Base-by-base conservation (phyloP, 2,329 filamentous ascomycete species). In the Moelleriella libera region DNA sequence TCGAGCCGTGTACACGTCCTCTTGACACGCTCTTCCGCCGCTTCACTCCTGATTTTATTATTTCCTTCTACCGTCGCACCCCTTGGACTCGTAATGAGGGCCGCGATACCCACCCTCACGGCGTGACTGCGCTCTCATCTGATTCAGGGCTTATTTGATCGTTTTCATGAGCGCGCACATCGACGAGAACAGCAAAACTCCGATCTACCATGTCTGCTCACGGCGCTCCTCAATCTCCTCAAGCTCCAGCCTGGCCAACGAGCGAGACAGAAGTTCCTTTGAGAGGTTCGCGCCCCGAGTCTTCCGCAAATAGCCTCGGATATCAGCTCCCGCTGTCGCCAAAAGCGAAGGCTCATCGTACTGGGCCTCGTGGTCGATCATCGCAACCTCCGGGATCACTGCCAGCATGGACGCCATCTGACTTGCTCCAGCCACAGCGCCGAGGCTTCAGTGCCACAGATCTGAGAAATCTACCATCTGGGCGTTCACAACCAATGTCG, bases 371-470 rank as follows among this genome's bases (percentile, higher is more conserved):
- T 63, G 63, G 57, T 49, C 58, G 56, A 51, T 50, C 54, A 49
- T 54, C 60, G 50, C 54, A 54, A 45, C 46, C 59, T 47, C 51
- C 57, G 44, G 57, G 50, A 43, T 55, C 53, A 42, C 46, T 60
- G 52, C 57, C 58, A 31, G 52, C 61, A 46, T 73, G 71, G 65
- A 68, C 68, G 50, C 62, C 67, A n/a, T 60, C 61, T 43, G 59
- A 60, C 11, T 52, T 69, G 45, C 59, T 70, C 45, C 65, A 69
- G 53, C 67, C 68, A 28, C 57, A 57, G 46, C 60, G 60, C 43
- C 59, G 54, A 51, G 57, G 54, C 45, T 54, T 55, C 45, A 61
- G 54, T 45, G 56, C 54, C 12, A 56, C 58, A 21, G 58, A 59
- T 47, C 49, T 57, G 45, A 54, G 49, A 41, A 58, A 55, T 41